Conservation (phyloP, 2,329 filamentous ascomycete species). For the Aspergillus sp. region DNA sequence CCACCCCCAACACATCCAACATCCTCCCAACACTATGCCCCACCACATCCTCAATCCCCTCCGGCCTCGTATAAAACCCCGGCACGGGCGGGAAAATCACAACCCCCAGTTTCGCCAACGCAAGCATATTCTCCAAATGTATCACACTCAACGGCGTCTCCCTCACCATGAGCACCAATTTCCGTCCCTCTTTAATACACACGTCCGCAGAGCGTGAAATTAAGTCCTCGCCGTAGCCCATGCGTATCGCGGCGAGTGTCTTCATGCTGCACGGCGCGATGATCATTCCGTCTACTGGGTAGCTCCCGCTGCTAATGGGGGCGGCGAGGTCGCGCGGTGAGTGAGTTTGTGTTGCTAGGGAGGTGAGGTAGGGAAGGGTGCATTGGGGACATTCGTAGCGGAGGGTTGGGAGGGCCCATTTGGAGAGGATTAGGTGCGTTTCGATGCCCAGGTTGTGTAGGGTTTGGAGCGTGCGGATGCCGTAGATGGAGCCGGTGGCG, state of each 20-base stretch:
- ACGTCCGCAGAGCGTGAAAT: constrained; percentile 48
- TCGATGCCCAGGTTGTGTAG: constrained; percentile 28
- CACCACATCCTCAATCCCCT: constrained; percentile 37
- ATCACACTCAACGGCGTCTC: constrained; percentile 38
- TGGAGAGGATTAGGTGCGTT: constrained; percentile 30
- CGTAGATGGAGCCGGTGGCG: constrained; percentile 33
- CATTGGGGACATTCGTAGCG: constrained; percentile 21
- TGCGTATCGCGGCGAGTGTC: constrained; percentile 43
- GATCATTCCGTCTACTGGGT: constrained; percentile 45
- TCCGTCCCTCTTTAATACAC: constrained; percentile 43
- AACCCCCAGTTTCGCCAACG: constrained; percentile 25
- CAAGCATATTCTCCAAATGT: constrained; percentile 9
- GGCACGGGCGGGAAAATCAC: constrained; percentile 44
- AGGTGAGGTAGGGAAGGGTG: constrained; percentile 8
- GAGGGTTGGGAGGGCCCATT: constrained; percentile 32
- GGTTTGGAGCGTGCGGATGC: constrained; percentile 26
- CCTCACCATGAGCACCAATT: constrained; percentile 38
- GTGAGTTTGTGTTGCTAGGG: constrained; percentile 18
- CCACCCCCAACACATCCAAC: constrained; percentile 38
- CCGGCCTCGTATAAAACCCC: constrained; percentile 40
- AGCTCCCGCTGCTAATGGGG: constrained; percentile 24
- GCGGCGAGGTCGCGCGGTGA: constrained; percentile 28
- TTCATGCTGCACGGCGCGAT: constrained; percentile 49
- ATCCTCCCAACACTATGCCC: constrained; percentile 46
- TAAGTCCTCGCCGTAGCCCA: constrained; percentile 45